These are phyloP conservation scores for Penicillium sp. DNA, from an alignment of 2,329 filamentous ascomycete genomes.

Conservation along the genomic window DNA sequence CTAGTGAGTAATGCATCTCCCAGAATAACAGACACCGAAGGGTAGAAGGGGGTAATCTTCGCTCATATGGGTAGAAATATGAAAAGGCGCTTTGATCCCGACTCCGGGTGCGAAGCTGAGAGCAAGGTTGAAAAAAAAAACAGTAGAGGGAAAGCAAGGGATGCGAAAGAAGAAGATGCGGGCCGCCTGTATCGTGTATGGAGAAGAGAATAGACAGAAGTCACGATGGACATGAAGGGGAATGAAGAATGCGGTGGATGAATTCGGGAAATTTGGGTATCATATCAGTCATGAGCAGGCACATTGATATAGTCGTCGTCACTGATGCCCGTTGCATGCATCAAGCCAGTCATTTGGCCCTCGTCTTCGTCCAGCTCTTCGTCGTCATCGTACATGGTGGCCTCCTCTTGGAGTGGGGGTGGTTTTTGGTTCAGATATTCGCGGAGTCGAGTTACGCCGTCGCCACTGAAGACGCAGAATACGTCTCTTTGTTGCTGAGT, in stretches of 20 bases:
- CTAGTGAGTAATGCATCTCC: slow-evolving; percentile 36
- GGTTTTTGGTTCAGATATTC: slow-evolving; percentile 69
- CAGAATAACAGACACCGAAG: slow-evolving; percentile 24
- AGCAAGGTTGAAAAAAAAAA: slow-evolving; percentile 5
- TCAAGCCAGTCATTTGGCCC: slow-evolving; percentile 45
- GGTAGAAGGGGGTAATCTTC: slow-evolving; percentile 22
- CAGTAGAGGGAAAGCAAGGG: slow-evolving; percentile 12
- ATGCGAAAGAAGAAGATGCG: slow-evolving; percentile 12
- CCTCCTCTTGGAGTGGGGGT: slow-evolving; percentile 34
- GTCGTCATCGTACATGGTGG: slow-evolving; percentile 50
- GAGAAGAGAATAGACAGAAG: slow-evolving; percentile 15
- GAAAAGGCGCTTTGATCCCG: slow-evolving; percentile 18
- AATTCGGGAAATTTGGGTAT: slow-evolving; percentile 30
- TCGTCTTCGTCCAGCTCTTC: slow-evolving; percentile 50
- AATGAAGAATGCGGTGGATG: slow-evolving; percentile 4
- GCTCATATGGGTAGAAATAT: slow-evolving; percentile 32
- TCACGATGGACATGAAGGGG: slow-evolving; percentile 4
- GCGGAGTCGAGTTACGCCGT: slow-evolving; percentile 77
- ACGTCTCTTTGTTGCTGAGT: slow-evolving; percentile 93
- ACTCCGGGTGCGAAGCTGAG: slow-evolving; percentile 2
- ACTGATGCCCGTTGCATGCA: slow-evolving; percentile 47
- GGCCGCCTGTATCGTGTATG: slow-evolving; percentile 20
- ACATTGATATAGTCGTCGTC: slow-evolving; percentile 48
- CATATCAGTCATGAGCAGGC: slow-evolving; percentile 38
- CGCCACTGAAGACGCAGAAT: slow-evolving; percentile 95